Evolutionary conservation across 2,329 filamentous ascomycete genomes (phyloP).

Genomic region (Beauveria caledonica): DNA sequence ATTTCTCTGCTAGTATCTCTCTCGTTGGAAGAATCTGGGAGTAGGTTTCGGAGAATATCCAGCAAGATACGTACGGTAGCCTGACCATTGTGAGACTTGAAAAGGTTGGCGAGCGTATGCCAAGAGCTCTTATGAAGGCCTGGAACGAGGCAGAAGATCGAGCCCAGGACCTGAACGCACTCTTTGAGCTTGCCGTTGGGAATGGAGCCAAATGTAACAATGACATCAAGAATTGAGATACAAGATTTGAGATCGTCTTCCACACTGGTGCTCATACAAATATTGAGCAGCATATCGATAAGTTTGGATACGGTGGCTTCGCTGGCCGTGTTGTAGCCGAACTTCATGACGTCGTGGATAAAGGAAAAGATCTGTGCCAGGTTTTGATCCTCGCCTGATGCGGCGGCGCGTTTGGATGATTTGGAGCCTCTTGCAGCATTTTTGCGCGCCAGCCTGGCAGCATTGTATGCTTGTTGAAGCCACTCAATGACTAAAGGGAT

Average conservation of each 20-base stretch:
- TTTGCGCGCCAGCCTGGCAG: slow-evolving; percentile 44
- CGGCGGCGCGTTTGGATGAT: slow-evolving; percentile 29
- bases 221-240: slow-evolving; percentile 59
- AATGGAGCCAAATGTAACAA: slow-evolving; percentile 65
- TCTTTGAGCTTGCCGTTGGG: slow-evolving; percentile 53
- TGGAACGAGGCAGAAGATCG: slow-evolving; percentile 59
- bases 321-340: slow-evolving; percentile 61
- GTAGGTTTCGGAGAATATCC: slow-evolving; percentile 47
- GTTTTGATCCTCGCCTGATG: slow-evolving; percentile 49
- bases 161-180: slow-evolving; percentile 63
- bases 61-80: slow-evolving; percentile 58
- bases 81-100: slow-evolving; percentile 66
- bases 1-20: slow-evolving; percentile 49
- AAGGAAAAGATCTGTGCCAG: slow-evolving; percentile 57
- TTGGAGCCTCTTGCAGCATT: slow-evolving; percentile 32
- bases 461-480: slow-evolving; percentile 48
- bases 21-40: slow-evolving; percentile 35
- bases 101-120: slow-evolving; percentile 62
- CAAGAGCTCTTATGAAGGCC: slow-evolving; percentile 56
- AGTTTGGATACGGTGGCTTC: slow-evolving; percentile 53
- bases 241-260: slow-evolving; percentile 58
- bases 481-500: slow-evolving; percentile 54
- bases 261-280: slow-evolving; percentile 60
- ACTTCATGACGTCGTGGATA: slow-evolving; percentile 62
- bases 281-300: slow-evolving; percentile 53